phyloP scores from a whole-genome alignment of 169 alveolate species.

The Eimeria maxima region DNA sequence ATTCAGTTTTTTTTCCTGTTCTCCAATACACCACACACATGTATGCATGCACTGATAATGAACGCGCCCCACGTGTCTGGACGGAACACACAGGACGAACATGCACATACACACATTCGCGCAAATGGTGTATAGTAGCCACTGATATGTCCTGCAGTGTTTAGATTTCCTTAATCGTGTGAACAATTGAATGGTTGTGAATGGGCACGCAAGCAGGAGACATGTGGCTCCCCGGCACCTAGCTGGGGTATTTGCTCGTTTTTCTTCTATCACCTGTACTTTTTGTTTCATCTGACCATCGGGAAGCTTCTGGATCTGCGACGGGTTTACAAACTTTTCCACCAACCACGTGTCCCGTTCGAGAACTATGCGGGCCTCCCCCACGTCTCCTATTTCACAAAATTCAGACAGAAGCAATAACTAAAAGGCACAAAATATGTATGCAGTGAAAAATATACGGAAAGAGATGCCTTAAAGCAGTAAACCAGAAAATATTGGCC shows the following conservation, averaged over 20 bases:
- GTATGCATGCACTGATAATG: neutral
- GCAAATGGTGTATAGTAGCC: too few relatives aligned
- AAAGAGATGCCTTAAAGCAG: neutral
- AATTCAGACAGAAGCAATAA: neutral
- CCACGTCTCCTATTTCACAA: neutral
- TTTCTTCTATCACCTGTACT: conserved; percentile 35
- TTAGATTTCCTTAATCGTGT: too few relatives aligned
- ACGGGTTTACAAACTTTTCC: conserved; percentile 34
- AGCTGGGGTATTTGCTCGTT: neutral
- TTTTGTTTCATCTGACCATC: conserved; percentile 74
- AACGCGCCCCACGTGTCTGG: too few relatives aligned
- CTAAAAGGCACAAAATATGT: neutral
- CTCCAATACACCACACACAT: neutral
- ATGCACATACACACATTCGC: too few relatives aligned
- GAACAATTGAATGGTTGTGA: too few relatives aligned
- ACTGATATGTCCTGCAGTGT: too few relatives aligned
- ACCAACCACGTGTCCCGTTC: conserved; percentile 83
- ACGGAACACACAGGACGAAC: too few relatives aligned
- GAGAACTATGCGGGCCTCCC: conserved; percentile 52
- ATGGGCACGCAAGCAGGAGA: neutral
- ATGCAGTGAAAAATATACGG: neutral
- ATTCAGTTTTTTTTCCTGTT: neutral
- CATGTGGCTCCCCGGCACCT: neutral
- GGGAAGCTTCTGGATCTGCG: neutral
- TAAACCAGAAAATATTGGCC: neutral